Base-by-base conservation (phyloP, 495 filamentous ascomycete genomes). In the Apodospora peruviana region DNA sequence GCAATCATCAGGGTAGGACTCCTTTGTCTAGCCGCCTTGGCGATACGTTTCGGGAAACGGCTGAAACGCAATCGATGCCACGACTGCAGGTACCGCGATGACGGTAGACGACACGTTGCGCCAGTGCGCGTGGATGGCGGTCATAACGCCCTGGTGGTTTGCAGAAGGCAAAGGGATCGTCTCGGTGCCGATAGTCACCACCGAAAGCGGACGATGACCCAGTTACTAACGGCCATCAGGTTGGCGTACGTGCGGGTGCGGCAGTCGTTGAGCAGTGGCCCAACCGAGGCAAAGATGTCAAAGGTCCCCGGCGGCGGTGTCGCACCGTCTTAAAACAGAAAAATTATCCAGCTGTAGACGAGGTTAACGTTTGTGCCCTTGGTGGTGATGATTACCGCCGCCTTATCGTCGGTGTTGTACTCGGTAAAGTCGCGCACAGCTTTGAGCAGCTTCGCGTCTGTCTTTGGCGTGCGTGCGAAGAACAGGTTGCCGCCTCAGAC, bases 291-390 rank as follows among this genome's bases (percentile, higher is more conserved):
- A 63, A 84, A 81, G 47, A 71, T 73, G 43, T 75, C 67, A 48
- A 84, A 84, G 7, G 79, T 68, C 4, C 69, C 76, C 12, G 65
- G 53, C 2, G 80, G 79, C 2, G 74, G 74, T 47, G 71, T 64
- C 0, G 76, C 71, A 2, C 78, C 80, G 40, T 84, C 76, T 53
- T 82, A 83, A 68, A 81, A 84, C n/a, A 81, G 51, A 55, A 83
- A 84, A 49, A 83, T 57, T 40, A 81, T 73, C 76, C 78, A 82
- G 22, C 74, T 65, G 37, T 80, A 70, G 44, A 81, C 38, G 0
- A 76, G 35, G 2, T 66, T 61, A 17, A 47, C 39, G 36, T 60
- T 40, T 0, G 75, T 69, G n/a, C 75, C 62, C 54, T 81, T 72
- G 0, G 73, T 62, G 0, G 80, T 82, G 52, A 78, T 50, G 34